Evolutionary conservation across 129 eudicot genomes (phyloP).

Genomic region (Artemisia argyi): DNA sequence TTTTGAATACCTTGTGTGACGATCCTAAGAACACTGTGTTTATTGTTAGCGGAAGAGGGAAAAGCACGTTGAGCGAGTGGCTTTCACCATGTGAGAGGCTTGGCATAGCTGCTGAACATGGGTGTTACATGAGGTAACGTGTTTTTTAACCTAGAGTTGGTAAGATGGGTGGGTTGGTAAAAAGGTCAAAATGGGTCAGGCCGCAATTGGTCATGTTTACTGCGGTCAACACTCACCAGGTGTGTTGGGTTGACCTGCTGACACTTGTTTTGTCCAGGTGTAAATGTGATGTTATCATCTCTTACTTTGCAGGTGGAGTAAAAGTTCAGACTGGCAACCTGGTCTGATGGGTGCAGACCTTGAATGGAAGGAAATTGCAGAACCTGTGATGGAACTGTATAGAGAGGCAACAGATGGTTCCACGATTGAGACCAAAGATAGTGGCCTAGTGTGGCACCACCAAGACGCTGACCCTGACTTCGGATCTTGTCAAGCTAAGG

Average conservation of each 20-base stretch:
- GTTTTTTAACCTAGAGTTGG: neutral
- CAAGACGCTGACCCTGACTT: slow-evolving; percentile 81
- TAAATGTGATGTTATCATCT: neutral
- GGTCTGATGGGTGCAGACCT: slow-evolving; percentile 43
- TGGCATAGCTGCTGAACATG: slow-evolving; percentile 91
- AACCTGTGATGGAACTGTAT: slow-evolving; percentile 65
- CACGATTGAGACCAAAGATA: slow-evolving; percentile 63
- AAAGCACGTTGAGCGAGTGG: slow-evolving; percentile 60
- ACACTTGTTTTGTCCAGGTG: neutral
- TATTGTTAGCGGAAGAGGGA: slow-evolving; percentile 79
- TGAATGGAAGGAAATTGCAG: slow-evolving; percentile 76
- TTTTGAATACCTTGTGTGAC: slow-evolving; percentile 50
- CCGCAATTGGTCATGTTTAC: too few species aligned
- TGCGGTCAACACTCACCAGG: neutral
- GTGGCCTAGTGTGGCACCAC: slow-evolving; percentile 87
- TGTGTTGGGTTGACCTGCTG: neutral
- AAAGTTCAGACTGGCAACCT: slow-evolving; percentile 55
- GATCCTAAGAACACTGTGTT: slow-evolving; percentile 83
- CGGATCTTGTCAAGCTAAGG: slow-evolving; percentile 87
- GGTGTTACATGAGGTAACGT: slow-evolving; percentile 66
- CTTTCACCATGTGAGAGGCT: slow-evolving; percentile 64
- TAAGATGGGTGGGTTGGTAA: neutral
- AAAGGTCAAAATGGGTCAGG: neutral
- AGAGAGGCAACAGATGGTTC: slow-evolving; percentile 90
- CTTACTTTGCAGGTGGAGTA: slow-evolving; percentile 53